These are phyloP conservation scores for Pulveroboletus sp. DNA, from an alignment of 768 basidiomycete species.

Conservation along the genomic window DNA sequence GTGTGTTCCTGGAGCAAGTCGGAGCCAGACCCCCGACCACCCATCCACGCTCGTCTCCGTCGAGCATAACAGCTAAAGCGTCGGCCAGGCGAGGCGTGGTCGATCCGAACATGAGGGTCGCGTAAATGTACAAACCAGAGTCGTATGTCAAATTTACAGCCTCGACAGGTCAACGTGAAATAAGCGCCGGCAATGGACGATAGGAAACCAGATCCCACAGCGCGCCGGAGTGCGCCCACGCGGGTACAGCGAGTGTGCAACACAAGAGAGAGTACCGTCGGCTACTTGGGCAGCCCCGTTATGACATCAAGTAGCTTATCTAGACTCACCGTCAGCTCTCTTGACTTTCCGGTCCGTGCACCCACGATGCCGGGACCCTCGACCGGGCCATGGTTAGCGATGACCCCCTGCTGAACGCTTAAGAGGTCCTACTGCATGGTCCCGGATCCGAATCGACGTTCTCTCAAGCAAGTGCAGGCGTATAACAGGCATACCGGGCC, in stretches of 20 bases:
- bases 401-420: background rate
- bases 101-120: background rate
- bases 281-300: background rate
- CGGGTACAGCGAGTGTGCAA: background rate
- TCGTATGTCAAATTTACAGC: slow-evolving; percentile 3
- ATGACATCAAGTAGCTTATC: background rate
- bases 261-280: background rate
- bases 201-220: background rate
- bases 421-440: background rate
- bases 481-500: background rate
- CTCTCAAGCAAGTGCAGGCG: slow-evolving; percentile 28
- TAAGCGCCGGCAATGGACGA: background rate
- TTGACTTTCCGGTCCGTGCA: background rate
- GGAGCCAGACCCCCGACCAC: slow-evolving; percentile 24
- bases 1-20: slow-evolving; percentile 4
- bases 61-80: background rate
- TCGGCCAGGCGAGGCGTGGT: background rate
- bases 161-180: background rate
- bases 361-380: background rate
- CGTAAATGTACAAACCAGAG: slow-evolving; percentile 9
- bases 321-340: background rate
- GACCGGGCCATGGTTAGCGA: background rate
- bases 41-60: slow-evolving; percentile 1
- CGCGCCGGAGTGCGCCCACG: background rate
- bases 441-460: slow-evolving; percentile 18